Evolutionary conservation across 495 filamentous ascomycete genomes (phyloP).

Genomic region (Podospora conica): DNA sequence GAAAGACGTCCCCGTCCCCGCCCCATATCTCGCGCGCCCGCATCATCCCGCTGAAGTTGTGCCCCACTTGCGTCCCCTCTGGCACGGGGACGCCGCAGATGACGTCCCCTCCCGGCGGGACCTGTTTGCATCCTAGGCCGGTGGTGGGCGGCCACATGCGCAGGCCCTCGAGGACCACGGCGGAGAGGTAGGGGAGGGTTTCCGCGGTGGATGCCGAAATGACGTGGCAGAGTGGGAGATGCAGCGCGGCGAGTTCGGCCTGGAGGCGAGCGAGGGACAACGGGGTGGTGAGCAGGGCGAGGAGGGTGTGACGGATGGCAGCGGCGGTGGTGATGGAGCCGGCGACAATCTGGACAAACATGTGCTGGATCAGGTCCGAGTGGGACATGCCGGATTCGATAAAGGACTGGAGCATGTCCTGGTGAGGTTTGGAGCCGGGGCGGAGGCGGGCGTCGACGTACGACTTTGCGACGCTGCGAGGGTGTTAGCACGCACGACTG

Average conservation of each 20-base stretch:
- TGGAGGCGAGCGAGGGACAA: conserved; percentile 47
- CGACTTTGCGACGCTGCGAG: conserved; percentile 10
- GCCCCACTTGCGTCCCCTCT: conserved; percentile 50
- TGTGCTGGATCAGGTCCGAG: conserved; percentile 20
- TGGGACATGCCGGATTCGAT: conserved; percentile 32
- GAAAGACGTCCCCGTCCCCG: conserved; percentile 38
- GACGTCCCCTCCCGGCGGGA: conserved; percentile 43
- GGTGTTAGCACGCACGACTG: background rate
- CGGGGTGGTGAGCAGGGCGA: conserved; percentile 44
- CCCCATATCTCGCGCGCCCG: conserved; percentile 31
- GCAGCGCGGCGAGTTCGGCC: conserved; percentile 45
- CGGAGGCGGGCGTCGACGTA: conserved; percentile 16
- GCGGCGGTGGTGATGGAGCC: conserved; percentile 62
- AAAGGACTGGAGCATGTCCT: conserved; percentile 40
- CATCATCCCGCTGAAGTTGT: conserved; percentile 21
- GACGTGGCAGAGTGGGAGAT: conserved; percentile 27
- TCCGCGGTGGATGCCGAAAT: conserved; percentile 18
- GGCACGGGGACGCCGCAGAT: conserved; percentile 49
- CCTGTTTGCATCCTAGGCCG: conserved; percentile 42
- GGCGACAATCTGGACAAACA: conserved; percentile 39
- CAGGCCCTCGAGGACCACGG: conserved; percentile 42
- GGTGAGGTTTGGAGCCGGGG: conserved; percentile 9
- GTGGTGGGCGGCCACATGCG: conserved; percentile 40
- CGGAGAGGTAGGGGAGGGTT: conserved; percentile 43
- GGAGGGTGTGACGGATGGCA: conserved; percentile 50